Evolutionary conservation across 164 flowering plant species (phyloP), one percentile per base, ranked within the genome.

Genomic region (Euptelea pleiosperma): DNA sequence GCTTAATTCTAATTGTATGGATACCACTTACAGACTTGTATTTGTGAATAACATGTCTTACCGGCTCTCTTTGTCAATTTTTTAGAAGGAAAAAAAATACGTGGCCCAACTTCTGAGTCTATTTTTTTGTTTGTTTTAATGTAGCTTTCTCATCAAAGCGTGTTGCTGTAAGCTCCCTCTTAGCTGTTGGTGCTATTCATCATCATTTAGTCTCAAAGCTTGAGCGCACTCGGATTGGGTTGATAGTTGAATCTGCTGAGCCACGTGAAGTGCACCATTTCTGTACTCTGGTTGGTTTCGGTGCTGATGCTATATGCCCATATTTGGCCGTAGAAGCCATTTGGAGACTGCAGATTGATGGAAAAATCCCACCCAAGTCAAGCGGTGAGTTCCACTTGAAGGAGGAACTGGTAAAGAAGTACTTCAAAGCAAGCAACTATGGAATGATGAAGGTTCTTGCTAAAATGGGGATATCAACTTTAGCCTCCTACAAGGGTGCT

Each of bases 381-480:
- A 81, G 18, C 57, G 96, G 96, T 6, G 85, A 85, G 37, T 75
- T 87, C 71, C 85, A 76, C 64, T 70, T 91, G 6, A 89, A 83
- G 73, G 91, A 71, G 6, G 99, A 94, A 59, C 79, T 91, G 53
- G 86, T 94, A 37, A 82, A 85, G 64, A 87, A 82, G 72, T 94
- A 84, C 67, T 94, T 85, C 71, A 87, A 84, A 76, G 98, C 99
- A 39, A 89, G 90, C 77, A 80, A 77, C 73, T 94, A 91, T 62
- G 99, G 99, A 54, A 94, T 94, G 96, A 89, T 89, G 98, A 94
- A 94, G 71, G 99, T 94, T 76, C 94, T 94, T 63, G 99, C 99
- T 8, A 94, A 94, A 58, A 94, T 94, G 99, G 99, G 99, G 19
- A 94, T 91, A 59, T 94, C 99, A 36, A 94, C 99, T 48, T 75